Evolutionary conservation across 305 asterid species (phyloP).

Genomic region (Solanum hybrid): DNA sequence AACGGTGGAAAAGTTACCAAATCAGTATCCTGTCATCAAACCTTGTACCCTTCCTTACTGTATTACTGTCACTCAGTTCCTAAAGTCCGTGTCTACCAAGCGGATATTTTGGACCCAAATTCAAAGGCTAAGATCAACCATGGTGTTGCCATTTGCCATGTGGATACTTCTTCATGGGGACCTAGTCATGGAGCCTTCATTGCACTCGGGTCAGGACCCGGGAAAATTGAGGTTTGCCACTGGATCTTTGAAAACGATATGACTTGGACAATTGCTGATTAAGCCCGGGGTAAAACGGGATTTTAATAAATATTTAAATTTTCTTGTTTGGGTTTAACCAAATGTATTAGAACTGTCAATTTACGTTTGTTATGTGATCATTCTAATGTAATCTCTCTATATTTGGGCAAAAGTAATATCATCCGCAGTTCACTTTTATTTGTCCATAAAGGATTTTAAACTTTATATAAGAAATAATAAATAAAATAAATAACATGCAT

Average conservation of each 20-base stretch:
- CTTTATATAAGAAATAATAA: no score
- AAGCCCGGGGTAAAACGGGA: background rate
- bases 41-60: slow-evolving; percentile 48
- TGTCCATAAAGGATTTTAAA: no score
- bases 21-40: slow-evolving; percentile 79
- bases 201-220: slow-evolving; percentile 56
- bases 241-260: slow-evolving; percentile 75
- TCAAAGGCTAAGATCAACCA: slow-evolving; percentile 38
- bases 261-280: slow-evolving; percentile 58
- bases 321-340: background rate
- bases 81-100: slow-evolving; percentile 68
- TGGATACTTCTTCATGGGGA: slow-evolving; percentile 64
- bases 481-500: no score
- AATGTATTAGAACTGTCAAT: background rate
- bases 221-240: slow-evolving; percentile 68
- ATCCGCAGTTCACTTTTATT: background rate
- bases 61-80: slow-evolving; percentile 86
- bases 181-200: slow-evolving; percentile 57
- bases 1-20: slow-evolving; percentile 55
- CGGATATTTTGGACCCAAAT: slow-evolving; percentile 52
- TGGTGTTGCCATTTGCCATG: slow-evolving; percentile 63
- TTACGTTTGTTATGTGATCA: background rate
- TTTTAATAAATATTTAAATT: no score
- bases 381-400: background rate
- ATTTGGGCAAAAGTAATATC: background rate